A percentile compares a stretch with the other conserved stretches of the same genome.
These are phyloP conservation scores for Prinsepia uniflora DNA, from an alignment of 306 rosid species.

Conservation along the genomic window DNA sequence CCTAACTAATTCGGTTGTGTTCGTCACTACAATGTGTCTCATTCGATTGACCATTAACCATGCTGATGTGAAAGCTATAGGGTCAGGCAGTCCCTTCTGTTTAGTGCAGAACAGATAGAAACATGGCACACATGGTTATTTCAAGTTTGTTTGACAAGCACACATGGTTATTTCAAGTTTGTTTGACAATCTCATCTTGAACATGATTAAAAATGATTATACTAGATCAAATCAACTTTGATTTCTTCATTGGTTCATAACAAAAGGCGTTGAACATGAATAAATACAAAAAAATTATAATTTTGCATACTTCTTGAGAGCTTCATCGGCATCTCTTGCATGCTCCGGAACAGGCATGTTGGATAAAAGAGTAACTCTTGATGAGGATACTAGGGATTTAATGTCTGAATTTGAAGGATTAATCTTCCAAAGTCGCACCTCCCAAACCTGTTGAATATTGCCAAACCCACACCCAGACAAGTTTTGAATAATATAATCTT, in stretches of 20 bases:
- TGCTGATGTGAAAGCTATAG: neutral
- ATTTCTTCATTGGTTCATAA: neutral
- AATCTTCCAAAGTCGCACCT: conserved; percentile 60
- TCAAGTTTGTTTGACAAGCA: neutral
- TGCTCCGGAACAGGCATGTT: conserved; percentile 71
- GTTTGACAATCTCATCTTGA: neutral
- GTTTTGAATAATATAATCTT: neutral
- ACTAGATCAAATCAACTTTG: neutral
- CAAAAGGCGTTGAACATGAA: neutral
- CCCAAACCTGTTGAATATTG: conserved; percentile 59
- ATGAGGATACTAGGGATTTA: conserved; percentile 50
- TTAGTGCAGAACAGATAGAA: neutral
- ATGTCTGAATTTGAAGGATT: conserved; percentile 49
- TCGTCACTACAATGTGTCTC: neutral
- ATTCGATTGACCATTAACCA: neutral
- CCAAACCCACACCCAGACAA: neutral
- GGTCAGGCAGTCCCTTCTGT: neutral
- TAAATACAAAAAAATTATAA: neutral
- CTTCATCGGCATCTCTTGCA: conserved; percentile 45
- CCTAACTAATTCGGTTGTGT: neutral
- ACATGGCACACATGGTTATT: neutral
- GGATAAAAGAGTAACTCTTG: conserved; percentile 68
- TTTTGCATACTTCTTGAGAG: conserved; percentile 45
- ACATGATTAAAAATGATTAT: neutral
- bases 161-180: neutral